Base-by-base conservation (phyloP, 2,329 filamentous ascomycete genomes). In the Alternaria gaisen region DNA sequence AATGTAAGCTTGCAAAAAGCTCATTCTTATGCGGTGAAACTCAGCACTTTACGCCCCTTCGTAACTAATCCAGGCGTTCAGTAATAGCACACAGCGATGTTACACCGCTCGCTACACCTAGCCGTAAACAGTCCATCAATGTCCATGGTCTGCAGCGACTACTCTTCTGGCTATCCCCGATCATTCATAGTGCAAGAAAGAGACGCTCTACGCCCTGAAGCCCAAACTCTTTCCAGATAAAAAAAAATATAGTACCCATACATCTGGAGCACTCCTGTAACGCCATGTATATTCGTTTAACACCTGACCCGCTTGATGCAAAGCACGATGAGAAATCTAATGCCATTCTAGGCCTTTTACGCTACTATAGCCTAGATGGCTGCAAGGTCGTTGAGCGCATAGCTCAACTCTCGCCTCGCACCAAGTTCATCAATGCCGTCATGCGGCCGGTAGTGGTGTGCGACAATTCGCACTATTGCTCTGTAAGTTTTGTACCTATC, bases 401-500 rank as follows among this genome's bases (percentile, higher is more conserved):
- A 69, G 6, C 76, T 80, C 51, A 84, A 66, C 20, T 74, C 74
- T 43, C 79, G 78, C 24, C 83, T 77, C 1, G 81, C 80, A 46
- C 78, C 77, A 20, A 82, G 64, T 63, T 84, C 83, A 52, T 80
- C 74, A 16, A 72, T 74, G 34, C 73, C 76, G 20, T 76, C 69
- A 24, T 76, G 74, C 20, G 81, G 79, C 20, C 82, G 76, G 68
- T 83, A 83, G 61, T 82, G 79, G 51, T 80, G 77, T 53, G 78
- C 71, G 16, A 83, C 80, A 24, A 84, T 76, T 6, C 75, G 73
- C 14, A 82, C 68, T 11, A 79, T 70, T 0, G 81, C 72, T 56
- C 82, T 76, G 66, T 84, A 84, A 41, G 78, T 69, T 5, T 77
- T 72, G 66, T 84, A 84, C 62, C 82, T 84, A 55, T 22, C 14